Percentiles rank a stretch among this genome's conserved stretches.
phyloP scores from a whole-genome alignment of 2,329 filamentous ascomycete species.

The Botrytis squamosa region DNA sequence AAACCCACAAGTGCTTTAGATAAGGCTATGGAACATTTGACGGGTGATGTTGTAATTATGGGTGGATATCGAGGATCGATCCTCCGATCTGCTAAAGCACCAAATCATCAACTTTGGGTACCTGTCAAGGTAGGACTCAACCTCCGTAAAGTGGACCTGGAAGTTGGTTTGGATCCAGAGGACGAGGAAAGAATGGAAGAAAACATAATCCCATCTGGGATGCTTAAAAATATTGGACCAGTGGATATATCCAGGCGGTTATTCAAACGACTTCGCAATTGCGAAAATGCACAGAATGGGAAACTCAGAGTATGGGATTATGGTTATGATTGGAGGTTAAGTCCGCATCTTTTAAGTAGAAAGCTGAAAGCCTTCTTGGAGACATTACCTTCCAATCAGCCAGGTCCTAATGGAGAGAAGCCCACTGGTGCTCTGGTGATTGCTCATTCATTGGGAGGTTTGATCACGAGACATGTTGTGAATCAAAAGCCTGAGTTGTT shows the following conservation, averaged over 20 bases:
- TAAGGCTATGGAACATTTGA: constrained; percentile 64
- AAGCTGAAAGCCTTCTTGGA: constrained; percentile 73
- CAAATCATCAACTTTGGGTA: constrained; percentile 88
- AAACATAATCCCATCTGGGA: constrained; percentile 79
- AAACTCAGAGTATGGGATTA: constrained; percentile 82
- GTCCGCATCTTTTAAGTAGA: constrained; percentile 71
- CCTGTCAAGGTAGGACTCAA: constrained; percentile 92
- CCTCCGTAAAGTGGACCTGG: constrained; percentile 85
- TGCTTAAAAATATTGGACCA: constrained; percentile 87
- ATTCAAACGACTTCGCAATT: constrained; percentile 73
- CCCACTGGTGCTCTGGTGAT: constrained; percentile 74
- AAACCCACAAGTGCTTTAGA: constrained; percentile 40
- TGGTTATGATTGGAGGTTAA: constrained; percentile 92
- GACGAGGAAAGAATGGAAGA: constrained; percentile 83
- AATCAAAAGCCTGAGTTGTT: constrained; percentile 85
- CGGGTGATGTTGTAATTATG: constrained; percentile 82
- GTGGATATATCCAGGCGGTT: constrained; percentile 85
- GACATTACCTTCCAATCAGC: constrained; percentile 70
- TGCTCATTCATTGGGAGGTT: constrained; percentile 81
- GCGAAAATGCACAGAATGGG: constrained; percentile 69
- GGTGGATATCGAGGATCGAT: constrained; percentile 90
- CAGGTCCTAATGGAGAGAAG: constrained; percentile 42
- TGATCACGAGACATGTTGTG: constrained; percentile 85
- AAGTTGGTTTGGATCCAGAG: constrained; percentile 76
- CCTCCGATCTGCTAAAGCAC: constrained; percentile 76